phyloP scores from a whole-genome alignment of 1,284 basidiomycete species.

The Rhizoctonia solani region DNA sequence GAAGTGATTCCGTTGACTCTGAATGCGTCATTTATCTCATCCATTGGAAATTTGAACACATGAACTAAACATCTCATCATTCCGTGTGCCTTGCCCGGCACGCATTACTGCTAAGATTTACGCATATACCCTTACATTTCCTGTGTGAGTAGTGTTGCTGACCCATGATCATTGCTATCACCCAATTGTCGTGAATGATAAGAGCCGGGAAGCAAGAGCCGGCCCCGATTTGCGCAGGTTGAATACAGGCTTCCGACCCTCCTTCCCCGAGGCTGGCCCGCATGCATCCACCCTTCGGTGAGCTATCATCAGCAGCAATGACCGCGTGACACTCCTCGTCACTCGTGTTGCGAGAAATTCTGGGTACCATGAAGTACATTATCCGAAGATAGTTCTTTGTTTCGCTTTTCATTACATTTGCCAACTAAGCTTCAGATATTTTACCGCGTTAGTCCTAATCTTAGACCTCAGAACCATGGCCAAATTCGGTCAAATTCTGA shows the following conservation, averaged over 20 bases:
- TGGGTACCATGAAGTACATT: background rate
- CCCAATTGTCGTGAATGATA: background rate
- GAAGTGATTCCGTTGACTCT: background rate
- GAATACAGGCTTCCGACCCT: background rate
- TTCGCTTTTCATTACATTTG: too few species aligned
- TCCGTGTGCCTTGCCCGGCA: too few species aligned
- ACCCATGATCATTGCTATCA: background rate
- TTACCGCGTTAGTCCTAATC: background rate
- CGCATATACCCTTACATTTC: too few species aligned
- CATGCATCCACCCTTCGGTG: conserved; percentile 19
- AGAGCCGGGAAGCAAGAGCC: background rate
- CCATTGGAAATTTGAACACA: too few species aligned
- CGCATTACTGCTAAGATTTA: too few species aligned
- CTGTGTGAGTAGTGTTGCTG: too few species aligned
- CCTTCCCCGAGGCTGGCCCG: conserved; percentile 3
- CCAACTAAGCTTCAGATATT: background rate
- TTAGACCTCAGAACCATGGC: background rate
- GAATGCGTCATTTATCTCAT: background rate
- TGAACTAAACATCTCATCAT: too few species aligned
- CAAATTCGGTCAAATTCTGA: background rate
- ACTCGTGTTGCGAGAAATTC: background rate
- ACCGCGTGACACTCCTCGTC: conserved; percentile 9
- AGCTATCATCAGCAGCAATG: background rate
- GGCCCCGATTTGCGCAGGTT: background rate
- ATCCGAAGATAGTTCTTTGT: conserved; percentile 8